Percentiles rank a stretch among this genome's conserved stretches.
Evolutionary conservation across 1,284 basidiomycete species (phyloP).

Genomic region (Rhodotorula sp.): DNA sequence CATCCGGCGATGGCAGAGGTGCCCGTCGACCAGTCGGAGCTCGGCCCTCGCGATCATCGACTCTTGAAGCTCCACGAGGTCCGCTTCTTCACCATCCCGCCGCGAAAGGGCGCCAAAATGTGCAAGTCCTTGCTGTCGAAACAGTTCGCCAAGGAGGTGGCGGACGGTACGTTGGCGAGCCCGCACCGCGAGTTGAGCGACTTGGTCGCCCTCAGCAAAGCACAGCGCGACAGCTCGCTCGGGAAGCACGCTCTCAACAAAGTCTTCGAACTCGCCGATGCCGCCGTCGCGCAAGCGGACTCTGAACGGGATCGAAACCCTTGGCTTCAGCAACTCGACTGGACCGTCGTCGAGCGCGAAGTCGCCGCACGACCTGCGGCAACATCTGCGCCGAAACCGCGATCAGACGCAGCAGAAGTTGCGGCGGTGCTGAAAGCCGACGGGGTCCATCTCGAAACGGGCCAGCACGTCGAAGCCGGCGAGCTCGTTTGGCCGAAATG

Average conservation of each 20-base stretch:
- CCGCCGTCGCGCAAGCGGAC: conserved; percentile 8
- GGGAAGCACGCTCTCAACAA: neutral
- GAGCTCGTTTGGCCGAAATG: conserved; percentile 71
- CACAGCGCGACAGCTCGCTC: neutral
- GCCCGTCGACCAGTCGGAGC: conserved; percentile 29
- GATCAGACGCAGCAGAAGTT: neutral
- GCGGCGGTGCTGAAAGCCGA: neutral
- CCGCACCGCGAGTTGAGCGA: conserved; percentile 14
- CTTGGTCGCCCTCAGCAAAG: neutral
- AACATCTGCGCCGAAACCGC: neutral
- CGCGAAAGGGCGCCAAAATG: neutral
- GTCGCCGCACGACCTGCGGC: neutral
- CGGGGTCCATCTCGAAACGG: neutral
- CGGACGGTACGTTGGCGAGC: conserved; percentile 28
- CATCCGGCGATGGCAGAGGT: conserved; percentile 41
- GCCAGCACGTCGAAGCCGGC: conserved; percentile 6
- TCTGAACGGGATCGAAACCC: conserved; percentile 17
- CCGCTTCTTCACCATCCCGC: conserved; percentile 14
- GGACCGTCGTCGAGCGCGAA: conserved; percentile 28
- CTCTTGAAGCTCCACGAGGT: conserved; percentile 19
- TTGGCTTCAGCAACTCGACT: conserved; percentile 44
- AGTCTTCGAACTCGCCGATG: conserved; percentile 28
- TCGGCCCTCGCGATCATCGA: conserved; percentile 29
- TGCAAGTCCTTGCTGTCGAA: conserved; percentile 10
- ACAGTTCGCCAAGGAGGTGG: conserved; percentile 20